Evolutionary conservation across 1,284 basidiomycete genomes (phyloP), one percentile per base, ranked within the genome.

Genomic region (Pholiota adiposa): DNA sequence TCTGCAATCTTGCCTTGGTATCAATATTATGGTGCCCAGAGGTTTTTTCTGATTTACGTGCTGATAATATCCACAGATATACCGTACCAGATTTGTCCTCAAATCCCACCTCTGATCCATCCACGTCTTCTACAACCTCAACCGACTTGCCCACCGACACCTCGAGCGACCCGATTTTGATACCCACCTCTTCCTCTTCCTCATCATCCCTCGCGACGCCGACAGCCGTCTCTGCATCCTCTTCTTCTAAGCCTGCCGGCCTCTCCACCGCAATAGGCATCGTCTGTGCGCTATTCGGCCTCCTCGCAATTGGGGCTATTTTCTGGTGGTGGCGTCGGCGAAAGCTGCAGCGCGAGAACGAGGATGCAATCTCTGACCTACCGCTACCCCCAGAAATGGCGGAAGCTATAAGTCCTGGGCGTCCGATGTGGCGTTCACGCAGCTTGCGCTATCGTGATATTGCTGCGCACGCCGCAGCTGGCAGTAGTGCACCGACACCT

Each of bases 271-370:
- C 67, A 1, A 58, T 68, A 16, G 65, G 64, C 41, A 50, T 68
- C 41, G 67, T 68, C 8, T 64, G 61, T 38, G 61, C 64, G 25
- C 52, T 65, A 29, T 68, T 68, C 49, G 65, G 56, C n/a, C 51
- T 63, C 16, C 60, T 68, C 56, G 62, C 59, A 18, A 14, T 65
- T n/a, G 54, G 58, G 52, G 57, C 41, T 2, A 1, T 63, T 0
- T 60, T 59, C 41, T 68, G 67, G 67, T 67, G 56, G 44, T 65
- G 64, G 64, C 64, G 62, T 18, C 61, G 67, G 11, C 49, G 59
- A 46, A 59, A 62, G 31, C 60, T 51, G 12, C 53, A 50, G 14
- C 60, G 58, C 33, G 63, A 63, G 23, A 51, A 59, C 40, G 60
- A 55, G 14, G 55, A 58, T 5, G 12, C 25, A 4, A 3, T 29